Conservation (phyloP, 805 yeast species). For the Saccharomycopsis amapae region DNA sequence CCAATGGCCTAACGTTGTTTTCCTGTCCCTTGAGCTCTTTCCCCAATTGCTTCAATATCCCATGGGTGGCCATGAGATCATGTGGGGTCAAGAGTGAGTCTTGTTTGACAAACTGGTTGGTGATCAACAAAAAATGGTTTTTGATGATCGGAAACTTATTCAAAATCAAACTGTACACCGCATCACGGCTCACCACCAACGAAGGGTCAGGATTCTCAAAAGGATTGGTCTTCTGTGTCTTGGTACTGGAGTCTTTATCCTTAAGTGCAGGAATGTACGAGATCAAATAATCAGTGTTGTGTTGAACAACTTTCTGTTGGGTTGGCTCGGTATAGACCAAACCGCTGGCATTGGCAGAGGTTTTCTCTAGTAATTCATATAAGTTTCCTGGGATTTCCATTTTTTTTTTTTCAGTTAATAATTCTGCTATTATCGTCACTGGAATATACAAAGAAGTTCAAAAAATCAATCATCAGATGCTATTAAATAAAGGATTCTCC, state of each 20-base stretch:
- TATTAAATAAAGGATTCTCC: no score
- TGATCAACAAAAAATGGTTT: conserved; percentile 71
- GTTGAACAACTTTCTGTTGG: conserved; percentile 9
- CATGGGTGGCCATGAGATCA: conserved; percentile 58
- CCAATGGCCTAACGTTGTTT: conserved; percentile 50
- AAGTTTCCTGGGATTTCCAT: conserved; percentile 16
- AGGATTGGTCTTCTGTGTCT: conserved; percentile 47
- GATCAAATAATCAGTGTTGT: conserved; percentile 10
- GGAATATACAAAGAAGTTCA: no score
- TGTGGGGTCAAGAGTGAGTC: conserved; percentile 58
- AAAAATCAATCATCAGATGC: no score
- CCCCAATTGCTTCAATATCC: conserved; percentile 46
- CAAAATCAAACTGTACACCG: conserved; percentile 55
- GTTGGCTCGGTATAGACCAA: conserved; percentile 13
- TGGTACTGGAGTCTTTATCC: conserved; percentile 29
- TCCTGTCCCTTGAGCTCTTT: conserved; percentile 24
- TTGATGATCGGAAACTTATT: conserved; percentile 85
- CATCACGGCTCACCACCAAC: conserved; percentile 49
- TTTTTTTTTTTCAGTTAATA: no score
- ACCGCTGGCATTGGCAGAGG: conserved; percentile 7
- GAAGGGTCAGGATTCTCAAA: conserved; percentile 76
- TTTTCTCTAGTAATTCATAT: conserved; percentile 5
- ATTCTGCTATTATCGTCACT: no score
- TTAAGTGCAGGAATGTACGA: conserved; percentile 28
- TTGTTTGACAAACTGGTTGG: conserved; percentile 69